phyloP scores from a whole-genome alignment of 2,329 filamentous ascomycete species.

The Ophiostoma himal-ulmi region DNA sequence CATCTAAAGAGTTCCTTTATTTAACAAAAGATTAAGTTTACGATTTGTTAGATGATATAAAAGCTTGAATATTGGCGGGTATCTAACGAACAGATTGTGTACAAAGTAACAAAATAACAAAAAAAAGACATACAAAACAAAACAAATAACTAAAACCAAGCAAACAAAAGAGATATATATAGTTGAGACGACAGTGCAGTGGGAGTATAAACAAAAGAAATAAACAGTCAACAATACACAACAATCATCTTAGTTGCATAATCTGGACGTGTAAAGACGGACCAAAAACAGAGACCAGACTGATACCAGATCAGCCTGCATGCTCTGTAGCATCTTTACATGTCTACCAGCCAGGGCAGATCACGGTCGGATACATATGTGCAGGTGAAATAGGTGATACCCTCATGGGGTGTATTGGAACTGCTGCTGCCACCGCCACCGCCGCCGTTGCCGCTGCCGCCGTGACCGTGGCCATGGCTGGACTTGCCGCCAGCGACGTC shows the following conservation, averaged over 20 bases:
- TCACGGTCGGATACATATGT: constrained; percentile 45
- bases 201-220: constrained; percentile 6
- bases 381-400: constrained; percentile 48
- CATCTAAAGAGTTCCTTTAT: too few species aligned
- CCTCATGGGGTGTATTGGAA: constrained; percentile 33
- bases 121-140: not conserved
- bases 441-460: constrained; percentile 37
- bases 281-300: not conserved
- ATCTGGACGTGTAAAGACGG: not conserved
- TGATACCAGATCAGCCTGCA: not conserved
- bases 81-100: not conserved
- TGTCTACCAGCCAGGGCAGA: constrained; percentile 44
- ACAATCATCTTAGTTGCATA: not conserved
- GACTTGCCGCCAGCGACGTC: constrained; percentile 49
- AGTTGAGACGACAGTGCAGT: not conserved
- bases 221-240: constrained; percentile 3
- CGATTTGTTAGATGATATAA: not conserved
- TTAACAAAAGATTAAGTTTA: not conserved
- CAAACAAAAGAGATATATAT: not conserved
- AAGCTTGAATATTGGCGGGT: constrained; percentile 6
- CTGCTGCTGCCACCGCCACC: not conserved
- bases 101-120: not conserved
- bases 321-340: constrained; percentile 14
- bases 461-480: not conserved
- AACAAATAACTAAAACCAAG: constrained; percentile 8